Base-by-base conservation (phyloP, 305 asterid genomes). In the Ilex paraguariensis region DNA sequence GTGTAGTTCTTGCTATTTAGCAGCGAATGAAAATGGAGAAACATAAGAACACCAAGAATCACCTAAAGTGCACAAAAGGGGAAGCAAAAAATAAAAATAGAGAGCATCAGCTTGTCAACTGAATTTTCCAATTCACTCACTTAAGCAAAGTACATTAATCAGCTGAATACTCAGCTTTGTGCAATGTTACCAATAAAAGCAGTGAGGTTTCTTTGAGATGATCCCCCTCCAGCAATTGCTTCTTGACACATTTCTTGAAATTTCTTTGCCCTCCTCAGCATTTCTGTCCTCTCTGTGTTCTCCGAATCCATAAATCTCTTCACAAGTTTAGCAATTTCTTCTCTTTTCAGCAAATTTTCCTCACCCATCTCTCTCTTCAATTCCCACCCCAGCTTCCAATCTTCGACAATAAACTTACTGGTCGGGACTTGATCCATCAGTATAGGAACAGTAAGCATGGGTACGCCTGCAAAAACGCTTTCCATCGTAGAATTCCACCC, bases 401-500 rank as follows among this genome's bases (percentile, higher is more conserved):
- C 88, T 72, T 84, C 85, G 4, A 76, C 83, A 3, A 84, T 53
- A 17, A 72, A 67, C 59, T 84, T 82, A 13, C 83, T 75, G 21
- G 69, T 57, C 0, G 86, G 79, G 6, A 60, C 69, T 16, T 84
- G 88, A 56, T 84, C 88, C 81, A 84, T 74, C 8, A 65, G 56
- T 9, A 84, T 64, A 0, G 91, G 88, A 63, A 75, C 70, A 31
- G 81, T 73, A 39, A 84, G 80, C 45, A 79, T 73, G 6, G 91
- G 88, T 17, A 73, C 72, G 17, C 88, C 91, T 2, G 74, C 72
- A 61, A 74, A 84, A 57, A 79, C 64, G 30, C 74, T 70, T 40
- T 81, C 90, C 80, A 73, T 73, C 0, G 83, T 81, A 3, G 87
- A 84, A 52, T 77, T 84, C 82, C 85, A 84, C 9, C 90, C 90